Conservation (phyloP, 2,329 filamentous ascomycete genomes). For the Ophiostoma novo-ulmi region DNA sequence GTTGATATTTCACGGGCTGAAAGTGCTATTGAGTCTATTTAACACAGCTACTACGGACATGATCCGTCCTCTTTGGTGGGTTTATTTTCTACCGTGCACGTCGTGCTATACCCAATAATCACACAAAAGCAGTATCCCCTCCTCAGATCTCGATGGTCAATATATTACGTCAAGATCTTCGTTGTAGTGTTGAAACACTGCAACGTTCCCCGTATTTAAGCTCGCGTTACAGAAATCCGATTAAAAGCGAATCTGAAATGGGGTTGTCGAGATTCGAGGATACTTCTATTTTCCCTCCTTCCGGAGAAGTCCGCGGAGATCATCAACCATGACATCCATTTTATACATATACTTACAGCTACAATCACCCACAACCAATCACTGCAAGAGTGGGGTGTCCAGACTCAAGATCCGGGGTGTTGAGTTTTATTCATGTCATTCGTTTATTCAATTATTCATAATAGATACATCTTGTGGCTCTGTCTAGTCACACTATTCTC, state of each 20-base stretch:
- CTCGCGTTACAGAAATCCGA: not conserved
- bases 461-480: not conserved
- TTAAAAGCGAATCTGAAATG: not conserved
- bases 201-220: too few relatives aligned
- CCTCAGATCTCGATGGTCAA: not conserved
- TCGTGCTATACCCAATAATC: not conserved
- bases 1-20: not conserved
- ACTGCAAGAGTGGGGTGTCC: not conserved
- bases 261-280: not conserved
- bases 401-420: not conserved
- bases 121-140: not conserved
- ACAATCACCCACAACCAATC: not conserved
- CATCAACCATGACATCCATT: not conserved
- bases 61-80: too few relatives aligned
- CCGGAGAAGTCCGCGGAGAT: not conserved
- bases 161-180: not conserved
- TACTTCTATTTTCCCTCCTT: not conserved
- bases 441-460: not conserved
- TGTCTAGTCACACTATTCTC: not conserved
- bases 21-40: not conserved
- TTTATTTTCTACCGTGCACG: not conserved
- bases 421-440: not conserved
- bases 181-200: not conserved
- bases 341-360: not conserved
- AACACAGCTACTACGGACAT: too few relatives aligned